These are phyloP conservation scores for Halocafeteria seosinensis DNA, from an alignment of 108 stramenopile genomes.

Conservation along the genomic window DNA sequence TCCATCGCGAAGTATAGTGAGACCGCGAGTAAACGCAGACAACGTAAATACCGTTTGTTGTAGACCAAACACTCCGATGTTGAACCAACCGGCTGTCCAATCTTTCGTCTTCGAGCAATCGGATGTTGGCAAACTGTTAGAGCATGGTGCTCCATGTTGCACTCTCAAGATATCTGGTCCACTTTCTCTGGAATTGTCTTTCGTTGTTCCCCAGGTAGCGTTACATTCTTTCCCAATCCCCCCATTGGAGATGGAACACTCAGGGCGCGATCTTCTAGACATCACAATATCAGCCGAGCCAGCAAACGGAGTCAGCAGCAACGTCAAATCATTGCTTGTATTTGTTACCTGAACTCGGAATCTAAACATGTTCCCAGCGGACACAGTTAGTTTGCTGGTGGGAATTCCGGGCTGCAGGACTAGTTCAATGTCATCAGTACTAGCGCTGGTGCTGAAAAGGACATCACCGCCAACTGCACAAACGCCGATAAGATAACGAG, in stretches of 20 bases:
- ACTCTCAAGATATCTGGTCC: too few relatives aligned
- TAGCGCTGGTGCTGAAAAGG: background rate
- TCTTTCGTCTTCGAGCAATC: background rate
- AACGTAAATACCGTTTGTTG: background rate
- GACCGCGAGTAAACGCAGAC: background rate
- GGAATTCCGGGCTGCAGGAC: background rate
- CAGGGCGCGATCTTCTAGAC: too few relatives aligned
- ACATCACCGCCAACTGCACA: background rate
- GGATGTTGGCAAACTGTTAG: too few relatives aligned
- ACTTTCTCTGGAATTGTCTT: too few relatives aligned
- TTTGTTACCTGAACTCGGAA: background rate
- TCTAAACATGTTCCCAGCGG: background rate
- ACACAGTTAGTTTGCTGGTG: background rate
- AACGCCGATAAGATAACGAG: background rate
- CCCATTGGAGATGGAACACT: too few relatives aligned
- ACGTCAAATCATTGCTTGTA: background rate
- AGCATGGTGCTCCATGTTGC: too few relatives aligned
- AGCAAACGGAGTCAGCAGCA: background rate
- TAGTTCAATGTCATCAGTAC: background rate
- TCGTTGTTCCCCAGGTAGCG: too few relatives aligned
- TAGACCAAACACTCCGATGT: background rate
- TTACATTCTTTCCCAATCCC: too few relatives aligned
- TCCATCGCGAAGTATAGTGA: background rate
- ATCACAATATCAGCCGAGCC: background rate
- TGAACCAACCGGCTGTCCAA: background rate